A percentile compares a stretch with the other conserved stretches of the same genome.
Evolutionary conservation across 1,284 basidiomycete species (phyloP).

Genomic region (Sphagnurus paluster): DNA sequence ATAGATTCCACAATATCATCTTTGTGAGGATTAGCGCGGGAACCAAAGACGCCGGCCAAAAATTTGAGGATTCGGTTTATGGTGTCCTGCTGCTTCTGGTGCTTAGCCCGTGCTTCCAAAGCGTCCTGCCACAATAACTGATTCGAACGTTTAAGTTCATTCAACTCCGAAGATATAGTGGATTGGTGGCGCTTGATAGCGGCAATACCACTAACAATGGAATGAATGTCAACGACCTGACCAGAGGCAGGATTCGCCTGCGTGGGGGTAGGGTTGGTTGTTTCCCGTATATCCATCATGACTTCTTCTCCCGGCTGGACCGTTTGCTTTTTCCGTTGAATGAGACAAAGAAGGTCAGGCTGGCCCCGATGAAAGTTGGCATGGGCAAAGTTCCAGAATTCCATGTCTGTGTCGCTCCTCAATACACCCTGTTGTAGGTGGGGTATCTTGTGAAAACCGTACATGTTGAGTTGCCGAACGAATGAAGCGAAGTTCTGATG

Average conservation of each 20-base stretch:
- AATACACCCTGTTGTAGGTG: conserved; percentile 95
- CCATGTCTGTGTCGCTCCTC: conserved; percentile 77
- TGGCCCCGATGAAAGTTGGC: conserved; percentile 88
- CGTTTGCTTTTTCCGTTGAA: conserved; percentile 57
- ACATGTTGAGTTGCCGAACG: conserved; percentile 97
- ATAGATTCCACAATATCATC: conserved; percentile 40
- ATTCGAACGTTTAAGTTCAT: conserved; percentile 87
- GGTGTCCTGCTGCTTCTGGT: conserved; percentile 95
- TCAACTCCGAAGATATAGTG: conserved; percentile 85
- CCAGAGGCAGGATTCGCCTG: conserved; percentile 33
- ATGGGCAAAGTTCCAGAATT: conserved; percentile 94
- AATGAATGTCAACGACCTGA: conserved; percentile 71
- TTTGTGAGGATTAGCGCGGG: conserved; percentile 35
- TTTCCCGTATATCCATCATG: conserved; percentile 30
- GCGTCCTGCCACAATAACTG: conserved; percentile 93
- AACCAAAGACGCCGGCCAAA: conserved; percentile 90
- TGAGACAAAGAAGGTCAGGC: conserved; percentile 87
- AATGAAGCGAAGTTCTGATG: conserved; percentile 95
- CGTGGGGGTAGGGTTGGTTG: conserved; percentile 18
- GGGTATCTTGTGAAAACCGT: conserved; percentile 94
- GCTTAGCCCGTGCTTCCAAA: conserved; percentile 73
- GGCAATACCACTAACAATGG: conserved; percentile 81
- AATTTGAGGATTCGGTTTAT: conserved; percentile 96
- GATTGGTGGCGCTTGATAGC: conserved; percentile 92
- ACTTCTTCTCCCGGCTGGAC: conserved; percentile 30